Evolutionary conservation across 306 rosid genomes (phyloP), one percentile per base, ranked within the genome.

Genomic region (Cucumis hystrix): DNA sequence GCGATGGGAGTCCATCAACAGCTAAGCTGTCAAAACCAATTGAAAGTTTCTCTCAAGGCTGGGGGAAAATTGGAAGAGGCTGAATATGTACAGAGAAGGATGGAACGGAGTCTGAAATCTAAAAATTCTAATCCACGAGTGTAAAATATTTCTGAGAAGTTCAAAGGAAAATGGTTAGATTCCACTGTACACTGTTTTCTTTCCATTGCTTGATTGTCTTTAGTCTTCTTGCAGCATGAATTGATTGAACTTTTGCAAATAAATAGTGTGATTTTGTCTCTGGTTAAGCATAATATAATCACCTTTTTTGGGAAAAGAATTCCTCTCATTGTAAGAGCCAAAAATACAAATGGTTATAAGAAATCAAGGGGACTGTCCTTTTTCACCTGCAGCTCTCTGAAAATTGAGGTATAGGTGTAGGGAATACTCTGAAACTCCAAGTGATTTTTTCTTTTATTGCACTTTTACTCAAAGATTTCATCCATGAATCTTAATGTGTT

Each of bases 31-130:
- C 79, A 85, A 35, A 78, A 78, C 76, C 84, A 87, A 75, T 80
- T 91, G 67, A 72, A 80, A 79, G 54, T 84, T 45, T 86, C 97
- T 71, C 75, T 88, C 11, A 85, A 88, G 87, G 83, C 78, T 74
- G 86, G 77, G 21, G 93, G 93, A 45, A 85, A 67, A 86, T 77
- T 79, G 39, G 85, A 81, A 79, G 91, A 91, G 83, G 97, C 91
- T 65, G 86, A 76, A 21, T 93, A 88, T 83, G 70, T 93, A 78
- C 86, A 89, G 14, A 91, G 86, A 79, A 87, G 98, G 84, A 80
- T 84, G 74, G 79, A 81, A 47, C 77, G 14, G 71, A 54, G 43
- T 45, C 84, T 63, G 58, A 37, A 56, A 40, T 61, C 60, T 1
- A 74, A 77, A 41, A 76, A 59, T 76, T 80, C 76, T 54, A 65